Percentiles rank a stretch among this genome's conserved stretches.
phyloP scores from a whole-genome alignment of 1,284 basidiomycete species.

The Inonotus obliquus region DNA sequence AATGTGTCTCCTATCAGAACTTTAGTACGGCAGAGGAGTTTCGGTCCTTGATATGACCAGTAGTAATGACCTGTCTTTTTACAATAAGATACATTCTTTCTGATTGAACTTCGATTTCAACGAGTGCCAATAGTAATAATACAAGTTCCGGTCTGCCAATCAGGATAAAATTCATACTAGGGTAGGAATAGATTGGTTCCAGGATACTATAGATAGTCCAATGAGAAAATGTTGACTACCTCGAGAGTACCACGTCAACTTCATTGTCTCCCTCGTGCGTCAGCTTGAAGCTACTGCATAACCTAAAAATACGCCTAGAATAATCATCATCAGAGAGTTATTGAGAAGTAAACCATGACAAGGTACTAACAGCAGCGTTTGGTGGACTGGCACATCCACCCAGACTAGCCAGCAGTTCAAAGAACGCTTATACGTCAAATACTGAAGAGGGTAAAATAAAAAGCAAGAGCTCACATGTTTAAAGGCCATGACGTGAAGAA shows the following conservation, averaged over 20 bases:
- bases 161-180: no score
- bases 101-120: no score
- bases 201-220: no score
- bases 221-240: no score
- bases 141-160: no score
- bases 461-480: conserved; percentile 46
- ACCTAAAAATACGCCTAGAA: not conserved
- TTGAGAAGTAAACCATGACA: not conserved
- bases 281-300: no score
- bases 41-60: not conserved
- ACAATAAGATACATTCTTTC: not conserved
- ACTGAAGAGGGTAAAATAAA: not conserved
- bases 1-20: not conserved
- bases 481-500: conserved; percentile 73
- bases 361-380: conserved; percentile 57
- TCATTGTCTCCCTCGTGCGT: no score
- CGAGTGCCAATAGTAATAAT: no score
- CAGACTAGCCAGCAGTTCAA: conserved; percentile 34
- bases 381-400: conserved; percentile 65
- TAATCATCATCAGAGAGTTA: not conserved
- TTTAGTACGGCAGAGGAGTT: not conserved
- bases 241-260: no score
- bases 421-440: not conserved
- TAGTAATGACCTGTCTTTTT: no score
- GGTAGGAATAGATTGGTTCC: no score